Base-by-base conservation (phyloP, 345 rosid genomes). In the Mercurialis annua region DNA sequence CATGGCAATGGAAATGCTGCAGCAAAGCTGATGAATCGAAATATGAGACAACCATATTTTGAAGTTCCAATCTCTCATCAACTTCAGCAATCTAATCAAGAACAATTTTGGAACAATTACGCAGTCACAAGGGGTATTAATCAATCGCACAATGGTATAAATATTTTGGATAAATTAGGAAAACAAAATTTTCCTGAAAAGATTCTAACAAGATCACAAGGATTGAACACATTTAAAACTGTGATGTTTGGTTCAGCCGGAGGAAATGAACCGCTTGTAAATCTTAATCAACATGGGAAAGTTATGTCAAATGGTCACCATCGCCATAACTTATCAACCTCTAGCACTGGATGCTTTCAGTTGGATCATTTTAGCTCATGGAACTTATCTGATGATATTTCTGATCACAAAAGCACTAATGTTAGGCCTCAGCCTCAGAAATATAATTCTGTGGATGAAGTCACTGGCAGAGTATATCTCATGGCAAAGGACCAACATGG, bases 401-500 rank as follows among this genome's bases (percentile, higher is more conserved):
- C 70, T 42, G 75, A 77, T 70, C 53, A 77, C 69, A 82, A 77
- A 61, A 76, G 46, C 65, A 48, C 26, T 30, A 77, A 81, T 77
- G 30, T 74, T 16, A 70, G 78, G 81, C 58, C 83, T 52, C 89
- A 69, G 43, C 75, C 81, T 81, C 81, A 60, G 68, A 86, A 80
- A 63, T 86, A 69, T 50, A 74, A 55, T 67, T 77, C 79, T 50
- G 72, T 83, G 38, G 89, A 82, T 59, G 97, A 87, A 64, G 80
- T 74, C 26, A 80, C 72, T 27, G 85, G 85, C 69, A 84, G 60
- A 75, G 84, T 88, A 68, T 83, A 77, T 71, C 79, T 75, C 72
- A 74, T 90, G 86, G 88, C 90, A 0, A 90, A 86, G 69, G 96
- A 87, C 64, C 96, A 90, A 65, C 80, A 86, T 44, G 96, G 96